Conservation (phyloP, 805 yeast species). For the Schizosaccharomyces osmophilus region DNA sequence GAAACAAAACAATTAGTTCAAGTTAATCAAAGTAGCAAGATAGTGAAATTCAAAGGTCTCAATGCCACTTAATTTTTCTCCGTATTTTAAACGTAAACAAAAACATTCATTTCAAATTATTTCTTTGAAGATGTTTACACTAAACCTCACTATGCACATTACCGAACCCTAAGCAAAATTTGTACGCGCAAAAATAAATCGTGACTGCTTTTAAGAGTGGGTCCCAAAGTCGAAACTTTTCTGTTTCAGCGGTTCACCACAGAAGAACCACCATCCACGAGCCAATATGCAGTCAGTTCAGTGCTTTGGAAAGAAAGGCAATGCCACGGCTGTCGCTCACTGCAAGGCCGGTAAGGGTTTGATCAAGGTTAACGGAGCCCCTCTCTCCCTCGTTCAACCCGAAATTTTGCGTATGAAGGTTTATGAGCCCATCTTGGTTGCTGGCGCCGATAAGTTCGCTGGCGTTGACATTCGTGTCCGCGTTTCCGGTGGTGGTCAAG, state of each 20-base stretch:
- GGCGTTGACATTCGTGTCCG: constrained; percentile 95
- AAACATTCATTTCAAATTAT: too few species aligned
- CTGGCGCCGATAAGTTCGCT: constrained; percentile 96
- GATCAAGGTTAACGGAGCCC: constrained; percentile 96
- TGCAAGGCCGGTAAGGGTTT: constrained; percentile 80
- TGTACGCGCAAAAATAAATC: background rate
- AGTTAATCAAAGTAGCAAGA: too few species aligned
- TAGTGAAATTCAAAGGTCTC: too few species aligned
- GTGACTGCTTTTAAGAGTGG: background rate
- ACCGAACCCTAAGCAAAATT: too few species aligned
- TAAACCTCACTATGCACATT: too few species aligned
- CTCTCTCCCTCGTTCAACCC: constrained; percentile 97
- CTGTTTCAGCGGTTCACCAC: background rate
- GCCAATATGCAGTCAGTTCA: constrained; percentile 1
- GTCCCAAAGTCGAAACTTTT: background rate
- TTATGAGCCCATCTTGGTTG: constrained; percentile 95
- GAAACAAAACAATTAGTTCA: too few species aligned
- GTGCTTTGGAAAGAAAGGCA: constrained; percentile 96
- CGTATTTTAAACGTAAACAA: too few species aligned
- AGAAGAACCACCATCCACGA: background rate
- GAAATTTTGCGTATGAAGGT: constrained; percentile 98
- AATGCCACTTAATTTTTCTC: too few species aligned
- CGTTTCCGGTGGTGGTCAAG: constrained; percentile 99
- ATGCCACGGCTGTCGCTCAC: constrained; percentile 99
- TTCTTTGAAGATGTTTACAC: too few species aligned